These are phyloP conservation scores for Wickerhamomyces bisporus DNA, from an alignment of 805 yeast species.

Conservation along the genomic window DNA sequence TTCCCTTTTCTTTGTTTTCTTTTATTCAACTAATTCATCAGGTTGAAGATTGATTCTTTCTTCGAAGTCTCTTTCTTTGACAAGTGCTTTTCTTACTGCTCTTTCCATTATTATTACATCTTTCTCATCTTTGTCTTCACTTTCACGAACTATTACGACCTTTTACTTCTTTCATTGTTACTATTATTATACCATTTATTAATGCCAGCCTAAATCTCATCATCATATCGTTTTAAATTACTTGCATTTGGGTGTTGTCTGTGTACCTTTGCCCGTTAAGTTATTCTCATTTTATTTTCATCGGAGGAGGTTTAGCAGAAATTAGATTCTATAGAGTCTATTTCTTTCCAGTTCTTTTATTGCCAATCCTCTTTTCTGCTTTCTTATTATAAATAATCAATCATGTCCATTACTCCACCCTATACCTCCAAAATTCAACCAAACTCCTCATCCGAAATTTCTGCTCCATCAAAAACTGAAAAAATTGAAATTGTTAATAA, in stretches of 20 bases:
- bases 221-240: neutral
- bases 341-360: neutral
- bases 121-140: too few relatives aligned
- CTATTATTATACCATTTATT: neutral
- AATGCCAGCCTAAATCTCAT: neutral
- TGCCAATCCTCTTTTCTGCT: neutral
- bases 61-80: too few relatives aligned
- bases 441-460: neutral
- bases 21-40: too few relatives aligned
- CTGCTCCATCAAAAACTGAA: neutral
- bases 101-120: too few relatives aligned
- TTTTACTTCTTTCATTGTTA: too few relatives aligned
- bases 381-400: neutral
- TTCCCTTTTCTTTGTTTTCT: too few relatives aligned
- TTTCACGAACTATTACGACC: too few relatives aligned
- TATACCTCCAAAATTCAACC: neutral
- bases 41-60: too few relatives aligned
- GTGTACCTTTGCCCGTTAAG: neutral
- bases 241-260: neutral
- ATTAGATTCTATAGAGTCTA: neutral
- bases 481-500: conserved; percentile 6
- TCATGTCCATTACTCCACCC: conserved; percentile 1
- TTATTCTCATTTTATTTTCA: neutral
- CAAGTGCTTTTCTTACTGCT: too few relatives aligned
- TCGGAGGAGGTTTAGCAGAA: too few relatives aligned